Conservation (phyloP, 441 rosid genomes). For the Kokia cookei region DNA sequence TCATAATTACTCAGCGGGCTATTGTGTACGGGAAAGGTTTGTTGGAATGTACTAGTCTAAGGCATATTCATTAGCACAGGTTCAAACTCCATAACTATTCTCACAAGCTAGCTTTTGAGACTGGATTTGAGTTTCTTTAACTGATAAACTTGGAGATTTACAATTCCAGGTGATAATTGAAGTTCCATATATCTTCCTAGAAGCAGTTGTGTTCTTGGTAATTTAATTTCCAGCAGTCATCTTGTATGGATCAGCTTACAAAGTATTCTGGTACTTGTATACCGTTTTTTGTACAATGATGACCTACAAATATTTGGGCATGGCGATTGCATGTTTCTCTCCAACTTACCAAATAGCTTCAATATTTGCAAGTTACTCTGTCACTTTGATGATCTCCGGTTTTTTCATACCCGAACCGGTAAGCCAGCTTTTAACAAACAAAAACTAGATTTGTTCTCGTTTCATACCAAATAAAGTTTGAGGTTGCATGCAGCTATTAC, state of each 20-base stretch:
- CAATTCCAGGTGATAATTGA: conserved; percentile 19
- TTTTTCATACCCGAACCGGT: conserved; percentile 28
- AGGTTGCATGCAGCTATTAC: conserved; percentile 21
- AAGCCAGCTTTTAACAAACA: not conserved
- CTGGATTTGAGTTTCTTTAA: no score
- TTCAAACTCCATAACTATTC: conserved; percentile 1
- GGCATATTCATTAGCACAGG: conserved; percentile 29
- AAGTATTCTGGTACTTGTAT: not conserved
- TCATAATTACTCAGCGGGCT: conserved; percentile 6
- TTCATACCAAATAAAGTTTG: not conserved
- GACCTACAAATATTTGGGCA: not conserved
- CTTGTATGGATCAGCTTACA: not conserved
- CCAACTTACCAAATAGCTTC: conserved; percentile 20
- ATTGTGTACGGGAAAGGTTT: conserved; percentile 24
- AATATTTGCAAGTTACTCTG: conserved; percentile 14
- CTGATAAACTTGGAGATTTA: not conserved
- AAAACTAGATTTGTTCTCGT: not conserved
- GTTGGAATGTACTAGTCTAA: conserved; percentile 26
- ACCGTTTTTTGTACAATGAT: not conserved
- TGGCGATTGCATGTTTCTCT: not conserved
- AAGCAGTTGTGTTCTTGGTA: conserved; percentile 8
- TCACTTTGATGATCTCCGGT: conserved; percentile 19
- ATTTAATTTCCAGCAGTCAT: conserved; percentile 20
- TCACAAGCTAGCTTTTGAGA: not conserved
- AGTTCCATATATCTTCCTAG: conserved; percentile 24